These are phyloP conservation scores for Didymellaceae sp. DNA, from an alignment of 2,329 filamentous ascomycete genomes.

Conservation along the genomic window DNA sequence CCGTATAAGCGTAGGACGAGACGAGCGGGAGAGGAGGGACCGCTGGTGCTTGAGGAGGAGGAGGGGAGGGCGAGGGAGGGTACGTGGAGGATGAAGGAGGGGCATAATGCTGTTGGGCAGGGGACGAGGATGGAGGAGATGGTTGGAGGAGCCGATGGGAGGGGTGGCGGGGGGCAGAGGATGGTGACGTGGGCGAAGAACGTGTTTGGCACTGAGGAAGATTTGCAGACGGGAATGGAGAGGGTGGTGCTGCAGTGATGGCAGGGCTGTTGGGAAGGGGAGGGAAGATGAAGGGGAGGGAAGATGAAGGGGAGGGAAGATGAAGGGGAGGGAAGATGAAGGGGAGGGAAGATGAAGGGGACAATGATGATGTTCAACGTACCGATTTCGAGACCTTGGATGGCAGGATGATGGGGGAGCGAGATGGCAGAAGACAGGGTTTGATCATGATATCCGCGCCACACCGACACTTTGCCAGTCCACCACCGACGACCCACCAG, in stretches of 20 bases:
- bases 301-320: neutral
- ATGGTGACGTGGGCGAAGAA: slow-evolving; percentile 79
- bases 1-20: slow-evolving; percentile 61
- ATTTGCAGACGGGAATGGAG: slow-evolving; percentile 58
- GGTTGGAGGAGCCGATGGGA: slow-evolving; percentile 10
- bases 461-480: too few species aligned
- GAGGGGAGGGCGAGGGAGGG: neutral
- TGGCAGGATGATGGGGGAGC: too few species aligned
- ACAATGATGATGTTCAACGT: too few species aligned
- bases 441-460: too few species aligned
- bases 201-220: slow-evolving; percentile 76
- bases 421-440: too few species aligned
- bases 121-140: slow-evolving; percentile 13
- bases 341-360: neutral
- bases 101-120: slow-evolving; percentile 14
- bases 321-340: neutral
- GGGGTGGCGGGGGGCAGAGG: slow-evolving; percentile 51
- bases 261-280: neutral
- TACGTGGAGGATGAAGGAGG: slow-evolving; percentile 21
- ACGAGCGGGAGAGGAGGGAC: slow-evolving; percentile 27
- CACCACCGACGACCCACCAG: too few species aligned
- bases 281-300: neutral
- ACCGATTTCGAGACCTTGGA: too few species aligned
- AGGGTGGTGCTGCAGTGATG: slow-evolving; percentile 26
- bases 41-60: slow-evolving; percentile 29